These are phyloP conservation scores for Oenanthe sinensis DNA, from an alignment of 129 eudicot species.

Conservation along the genomic window DNA sequence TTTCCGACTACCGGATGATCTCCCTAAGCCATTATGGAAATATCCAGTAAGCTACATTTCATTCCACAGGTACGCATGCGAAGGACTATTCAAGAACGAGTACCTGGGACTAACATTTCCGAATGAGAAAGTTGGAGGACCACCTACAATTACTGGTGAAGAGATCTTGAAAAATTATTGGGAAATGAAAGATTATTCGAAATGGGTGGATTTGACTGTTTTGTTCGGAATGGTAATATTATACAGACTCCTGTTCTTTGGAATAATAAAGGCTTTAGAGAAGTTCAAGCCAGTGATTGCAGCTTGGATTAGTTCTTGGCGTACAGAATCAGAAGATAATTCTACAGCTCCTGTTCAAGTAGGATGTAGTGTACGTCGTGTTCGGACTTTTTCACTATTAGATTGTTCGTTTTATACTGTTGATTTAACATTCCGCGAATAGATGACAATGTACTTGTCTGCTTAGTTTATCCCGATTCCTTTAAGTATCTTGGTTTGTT, in stretches of 20 bases:
- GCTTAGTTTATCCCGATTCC: not conserved
- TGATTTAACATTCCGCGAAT: slow-evolving; percentile 1
- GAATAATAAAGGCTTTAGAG: slow-evolving; percentile 20
- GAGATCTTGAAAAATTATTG: slow-evolving; percentile 16
- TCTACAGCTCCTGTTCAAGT: not conserved
- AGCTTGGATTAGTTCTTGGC: slow-evolving; percentile 8
- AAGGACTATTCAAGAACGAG: slow-evolving; percentile 42
- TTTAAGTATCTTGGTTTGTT: not conserved
- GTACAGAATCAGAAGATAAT: not conserved
- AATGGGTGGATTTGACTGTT: slow-evolving; percentile 27
- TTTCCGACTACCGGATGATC: slow-evolving; percentile 34
- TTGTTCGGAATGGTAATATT: slow-evolving; percentile 24
- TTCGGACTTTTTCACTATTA: slow-evolving; percentile 5
- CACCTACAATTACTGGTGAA: slow-evolving; percentile 19
- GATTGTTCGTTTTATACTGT: slow-evolving; percentile 6
- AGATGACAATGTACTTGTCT: not conserved
- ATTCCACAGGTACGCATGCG: slow-evolving; percentile 29
- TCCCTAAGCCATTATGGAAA: slow-evolving; percentile 31
- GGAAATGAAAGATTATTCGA: slow-evolving; percentile 26
- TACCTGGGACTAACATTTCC: slow-evolving; percentile 29
- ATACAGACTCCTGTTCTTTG: slow-evolving; percentile 20
- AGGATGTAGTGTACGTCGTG: slow-evolving; percentile 11
- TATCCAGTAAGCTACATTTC: slow-evolving; percentile 40
- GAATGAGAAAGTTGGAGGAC: slow-evolving; percentile 16
- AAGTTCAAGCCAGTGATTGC: slow-evolving; percentile 21